phyloP scores from a whole-genome alignment of 2,329 filamentous ascomycete genomes.

The Mollisiaceae sp. region DNA sequence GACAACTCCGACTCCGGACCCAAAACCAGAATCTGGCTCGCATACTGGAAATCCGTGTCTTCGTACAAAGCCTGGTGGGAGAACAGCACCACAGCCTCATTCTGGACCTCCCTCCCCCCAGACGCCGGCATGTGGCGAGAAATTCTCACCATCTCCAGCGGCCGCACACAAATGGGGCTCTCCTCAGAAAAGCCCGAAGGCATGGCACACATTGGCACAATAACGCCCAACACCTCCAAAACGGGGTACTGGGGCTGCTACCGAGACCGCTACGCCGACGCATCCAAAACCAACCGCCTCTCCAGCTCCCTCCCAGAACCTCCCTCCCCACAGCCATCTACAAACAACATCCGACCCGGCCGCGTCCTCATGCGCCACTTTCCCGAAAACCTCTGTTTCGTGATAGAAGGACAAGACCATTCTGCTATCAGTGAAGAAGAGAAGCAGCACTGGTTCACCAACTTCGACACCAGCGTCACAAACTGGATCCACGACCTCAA shows the following conservation, averaged over 20 bases:
- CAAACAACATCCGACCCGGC: not conserved
- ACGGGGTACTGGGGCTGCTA: constrained; percentile 1
- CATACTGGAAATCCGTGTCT: not conserved
- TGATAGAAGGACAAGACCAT: not conserved
- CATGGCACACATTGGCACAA: not conserved
- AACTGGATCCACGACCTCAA: not conserved
- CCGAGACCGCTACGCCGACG: not conserved
- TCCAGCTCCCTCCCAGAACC: not conserved
- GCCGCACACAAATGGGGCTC: not conserved
- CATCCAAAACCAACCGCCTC: not conserved
- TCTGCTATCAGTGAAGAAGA: not conserved
- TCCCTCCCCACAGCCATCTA: not conserved
- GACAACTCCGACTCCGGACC: not conserved
- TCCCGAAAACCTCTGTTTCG: not conserved
- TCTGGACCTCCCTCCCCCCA: not conserved
- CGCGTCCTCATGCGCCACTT: not conserved
- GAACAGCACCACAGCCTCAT: not conserved
- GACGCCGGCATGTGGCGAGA: not conserved
- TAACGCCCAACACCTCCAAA: not conserved
- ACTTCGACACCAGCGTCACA: not conserved
- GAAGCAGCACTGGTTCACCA: not conserved
- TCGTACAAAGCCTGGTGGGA: not conserved
- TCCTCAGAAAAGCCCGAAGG: not conserved
- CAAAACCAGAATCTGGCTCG: not conserved
- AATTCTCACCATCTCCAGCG: not conserved